These are phyloP conservation scores for Mycotypha africana DNA, from an alignment of 371 early-diverging fungal species.

Conservation along the genomic window DNA sequence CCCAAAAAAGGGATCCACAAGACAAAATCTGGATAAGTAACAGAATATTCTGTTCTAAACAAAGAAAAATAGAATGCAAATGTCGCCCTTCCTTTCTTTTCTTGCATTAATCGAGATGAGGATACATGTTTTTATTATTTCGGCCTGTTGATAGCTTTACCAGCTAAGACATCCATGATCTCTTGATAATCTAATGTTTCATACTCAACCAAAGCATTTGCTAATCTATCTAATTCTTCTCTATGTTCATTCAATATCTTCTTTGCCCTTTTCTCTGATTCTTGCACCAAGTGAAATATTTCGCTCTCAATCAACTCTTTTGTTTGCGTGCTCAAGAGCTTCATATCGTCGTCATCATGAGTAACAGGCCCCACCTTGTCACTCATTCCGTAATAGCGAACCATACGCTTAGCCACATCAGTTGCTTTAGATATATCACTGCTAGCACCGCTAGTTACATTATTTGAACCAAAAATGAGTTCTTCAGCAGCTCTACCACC, in stretches of 20 bases:
- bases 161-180: conserved; percentile 72
- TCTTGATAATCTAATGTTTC: conserved; percentile 91
- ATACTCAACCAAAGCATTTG: conserved; percentile 86
- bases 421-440: conserved; percentile 93
- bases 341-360: conserved; percentile 65
- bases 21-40: too few species aligned
- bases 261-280: conserved; percentile 57
- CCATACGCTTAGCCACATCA: conserved; percentile 88
- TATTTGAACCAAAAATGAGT: conserved; percentile 86
- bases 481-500: conserved; percentile 97
- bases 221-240: conserved; percentile 88
- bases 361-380: conserved; percentile 75
- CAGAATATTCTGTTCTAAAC: too few species aligned
- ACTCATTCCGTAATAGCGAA: conserved; percentile 91
- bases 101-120: too few species aligned
- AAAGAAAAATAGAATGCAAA: too few species aligned
- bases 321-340: conserved; percentile 65
- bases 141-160: conserved; percentile 51
- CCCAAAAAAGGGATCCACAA: too few species aligned
- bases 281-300: conserved; percentile 69
- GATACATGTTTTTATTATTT: too few species aligned
- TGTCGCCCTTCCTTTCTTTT: too few species aligned
- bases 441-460: conserved; percentile 93
- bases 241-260: conserved; percentile 67
- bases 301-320: conserved; percentile 82